Evolutionary conservation across 1,284 basidiomycete species (phyloP), one percentile per base, ranked within the genome.

Genomic region (Marasmius tenuissimus): DNA sequence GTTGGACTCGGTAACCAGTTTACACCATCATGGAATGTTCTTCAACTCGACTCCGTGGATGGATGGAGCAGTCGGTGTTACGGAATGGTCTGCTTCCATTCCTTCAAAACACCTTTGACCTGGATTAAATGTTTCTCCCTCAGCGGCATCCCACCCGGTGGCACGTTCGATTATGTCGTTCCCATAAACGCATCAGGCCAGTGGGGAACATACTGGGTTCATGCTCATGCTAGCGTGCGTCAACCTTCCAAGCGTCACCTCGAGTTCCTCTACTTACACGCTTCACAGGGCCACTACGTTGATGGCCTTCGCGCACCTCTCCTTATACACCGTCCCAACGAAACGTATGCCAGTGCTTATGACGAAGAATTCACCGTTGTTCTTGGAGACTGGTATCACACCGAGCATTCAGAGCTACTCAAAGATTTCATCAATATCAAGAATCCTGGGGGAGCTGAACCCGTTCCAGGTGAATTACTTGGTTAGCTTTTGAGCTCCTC

Each of bases 21-120:
- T 94, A 20, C 94, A 96, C 73, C 89, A 94, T 68, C 94, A 98
- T 77, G 96, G 96, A 66, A 94, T 96, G 91, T 94, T 87, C 78
- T 96, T 97, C 80, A 96, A 95, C 75, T 82, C 84, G 10, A 85
- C 91, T 0, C 85, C 85, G 39, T 96, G 92, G 87, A 91, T 87
- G 78, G 96, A 98, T 73, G 96, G 96, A 45, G 94, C 96, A 0
- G 75, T 85, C 47, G 86, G 83, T 10, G 85, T 96, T 54, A 86
- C 91, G 1, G 94, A 97, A 79, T 98, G 92, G 91, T 90, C 69
- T 49, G 76, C 68, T 0, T 18, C 40, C 20, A n/a, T n/a, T 27
- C n/a, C 14, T 22, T 51, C 22, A 20, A 58, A 20, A 38, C 55
- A 40, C 16, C 7, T 53, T 42, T 3, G 1, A 10, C 4, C 6